A percentile compares a stretch with the other conserved stretches of the same genome.
Conservation (phyloP, 768 basidiomycete species). For the Polyporus arcularius region DNA sequence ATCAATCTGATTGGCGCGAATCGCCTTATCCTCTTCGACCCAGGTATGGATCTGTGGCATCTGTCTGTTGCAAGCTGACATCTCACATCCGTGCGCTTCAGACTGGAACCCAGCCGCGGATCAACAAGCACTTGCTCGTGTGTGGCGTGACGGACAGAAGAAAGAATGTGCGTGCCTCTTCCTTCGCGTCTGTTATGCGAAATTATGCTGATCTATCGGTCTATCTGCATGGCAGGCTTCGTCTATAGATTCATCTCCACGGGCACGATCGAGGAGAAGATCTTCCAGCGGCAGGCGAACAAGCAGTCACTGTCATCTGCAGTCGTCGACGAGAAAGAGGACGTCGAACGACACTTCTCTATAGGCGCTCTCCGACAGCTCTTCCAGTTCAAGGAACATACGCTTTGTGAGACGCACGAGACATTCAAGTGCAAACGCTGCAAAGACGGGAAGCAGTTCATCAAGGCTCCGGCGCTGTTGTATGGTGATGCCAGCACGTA, state of each 20-base stretch:
- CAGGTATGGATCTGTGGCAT: conserved; percentile 51
- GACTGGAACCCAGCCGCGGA: conserved; percentile 99
- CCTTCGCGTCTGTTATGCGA: neutral
- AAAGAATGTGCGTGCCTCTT: conserved; percentile 80
- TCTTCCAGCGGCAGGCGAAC: conserved; percentile 95
- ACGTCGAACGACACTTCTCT: conserved; percentile 94
- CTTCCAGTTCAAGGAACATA: conserved; percentile 87
- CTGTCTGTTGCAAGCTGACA: neutral
- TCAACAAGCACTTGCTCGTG: conserved; percentile 96
- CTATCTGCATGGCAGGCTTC: conserved; percentile 59
- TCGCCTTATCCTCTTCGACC: conserved; percentile 93
- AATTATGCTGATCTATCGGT: neutral
- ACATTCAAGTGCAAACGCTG: conserved; percentile 97
- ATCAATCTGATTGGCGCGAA: conserved; percentile 98
- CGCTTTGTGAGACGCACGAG: conserved; percentile 92
- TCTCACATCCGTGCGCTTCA: conserved; percentile 29
- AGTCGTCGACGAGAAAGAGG: conserved; percentile 97
- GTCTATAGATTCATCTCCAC: conserved; percentile 98
- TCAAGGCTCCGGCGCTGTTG: conserved; percentile 82
- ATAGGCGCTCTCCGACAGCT: conserved; percentile 85
- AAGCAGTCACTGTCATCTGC: conserved; percentile 97
- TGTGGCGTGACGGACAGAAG: conserved; percentile 99
- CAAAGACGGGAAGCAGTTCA: conserved; percentile 78
- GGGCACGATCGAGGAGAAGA: conserved; percentile 98
- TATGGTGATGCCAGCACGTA: conserved; percentile 99